These are phyloP conservation scores for Phascolomyces articulosus DNA, from an alignment of 371 early-diverging fungal genomes.

Conservation along the genomic window DNA sequence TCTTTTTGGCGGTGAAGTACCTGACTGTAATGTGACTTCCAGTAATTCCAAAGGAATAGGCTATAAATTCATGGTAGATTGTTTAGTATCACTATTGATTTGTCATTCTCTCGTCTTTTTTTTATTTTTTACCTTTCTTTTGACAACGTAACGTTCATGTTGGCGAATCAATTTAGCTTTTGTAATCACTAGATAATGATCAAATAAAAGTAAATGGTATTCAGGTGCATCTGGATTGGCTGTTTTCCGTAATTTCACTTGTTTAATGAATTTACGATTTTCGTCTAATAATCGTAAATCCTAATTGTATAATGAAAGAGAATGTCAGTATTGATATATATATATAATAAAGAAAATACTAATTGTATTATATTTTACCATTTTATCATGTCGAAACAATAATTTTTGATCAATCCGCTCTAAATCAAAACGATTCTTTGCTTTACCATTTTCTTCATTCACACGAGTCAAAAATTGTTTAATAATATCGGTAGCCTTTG, in stretches of 20 bases:
- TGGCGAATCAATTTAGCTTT: constrained; percentile 35
- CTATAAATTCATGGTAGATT: constrained; percentile 20
- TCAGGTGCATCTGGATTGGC: constrained; percentile 58
- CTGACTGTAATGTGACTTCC: constrained; percentile 20
- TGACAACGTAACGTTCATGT: constrained; percentile 37
- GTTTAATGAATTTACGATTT: constrained; percentile 37
- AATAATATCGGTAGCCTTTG: constrained; percentile 76
- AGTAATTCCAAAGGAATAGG: constrained; percentile 82
- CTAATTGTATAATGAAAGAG: constrained; percentile 16
- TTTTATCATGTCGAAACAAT: constrained; percentile 47
- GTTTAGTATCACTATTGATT: background rate
- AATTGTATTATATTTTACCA: constrained; percentile 27
- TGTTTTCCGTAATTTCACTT: constrained; percentile 46
- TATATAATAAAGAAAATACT: background rate
- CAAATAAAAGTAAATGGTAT: constrained; percentile 60
- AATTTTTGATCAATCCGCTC: constrained; percentile 46
- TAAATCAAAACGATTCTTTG: constrained; percentile 43
- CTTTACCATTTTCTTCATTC: constrained; percentile 43
- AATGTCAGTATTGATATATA: too few relatives aligned
- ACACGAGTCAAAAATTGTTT: constrained; percentile 68
- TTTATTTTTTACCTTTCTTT: constrained; percentile 28
- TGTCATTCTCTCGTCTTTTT: too few relatives aligned
- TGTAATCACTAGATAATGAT: constrained; percentile 43
- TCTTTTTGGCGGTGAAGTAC: constrained; percentile 13
- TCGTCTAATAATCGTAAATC: constrained; percentile 35